phyloP scores from a whole-genome alignment of 2,329 filamentous ascomycete genomes.

The Intubia oerlemansii region DNA sequence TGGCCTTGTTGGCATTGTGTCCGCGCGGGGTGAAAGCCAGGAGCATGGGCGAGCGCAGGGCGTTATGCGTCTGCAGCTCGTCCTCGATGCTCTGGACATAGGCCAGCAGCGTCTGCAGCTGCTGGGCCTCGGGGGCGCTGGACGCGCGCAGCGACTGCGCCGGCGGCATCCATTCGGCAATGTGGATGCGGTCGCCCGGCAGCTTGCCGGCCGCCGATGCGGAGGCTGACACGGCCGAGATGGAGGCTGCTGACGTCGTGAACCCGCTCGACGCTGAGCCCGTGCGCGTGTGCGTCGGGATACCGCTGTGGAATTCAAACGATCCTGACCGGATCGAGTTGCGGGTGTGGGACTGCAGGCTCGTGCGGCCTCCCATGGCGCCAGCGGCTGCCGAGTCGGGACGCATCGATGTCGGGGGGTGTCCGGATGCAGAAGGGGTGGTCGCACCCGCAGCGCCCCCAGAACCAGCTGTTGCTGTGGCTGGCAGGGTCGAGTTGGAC shows the following conservation, averaged over 20 bases:
- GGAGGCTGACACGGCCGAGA: not conserved
- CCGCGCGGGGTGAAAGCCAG: slow-evolving; percentile 76
- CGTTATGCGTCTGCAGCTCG: slow-evolving; percentile 73
- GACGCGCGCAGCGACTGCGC: slow-evolving; percentile 79
- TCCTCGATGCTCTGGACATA: slow-evolving; percentile 77
- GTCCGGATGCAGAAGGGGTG: slow-evolving; percentile 7
- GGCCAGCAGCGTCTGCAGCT: slow-evolving; percentile 48
- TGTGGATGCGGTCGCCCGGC: slow-evolving; percentile 64
- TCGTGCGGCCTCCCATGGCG: no score
- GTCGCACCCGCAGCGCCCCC: slow-evolving; percentile 3
- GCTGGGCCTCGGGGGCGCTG: slow-evolving; percentile 56
- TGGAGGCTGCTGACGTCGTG: slow-evolving; percentile 7
- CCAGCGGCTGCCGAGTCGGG: slow-evolving; percentile 25
- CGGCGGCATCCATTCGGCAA: slow-evolving; percentile 78
- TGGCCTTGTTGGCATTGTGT: slow-evolving; percentile 59
- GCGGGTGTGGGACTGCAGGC: slow-evolving; percentile 10
- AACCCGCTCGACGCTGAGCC: slow-evolving; percentile 21
- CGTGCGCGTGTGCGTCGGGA: slow-evolving; percentile 29
- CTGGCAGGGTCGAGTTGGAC: slow-evolving; percentile 9
- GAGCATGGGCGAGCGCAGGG: slow-evolving; percentile 68
- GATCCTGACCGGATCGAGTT: slow-evolving; percentile 31
- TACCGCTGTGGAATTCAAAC: slow-evolving; percentile 47
- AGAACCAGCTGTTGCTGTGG: not conserved
- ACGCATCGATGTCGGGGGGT: slow-evolving; percentile 15
- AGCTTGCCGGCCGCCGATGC: slow-evolving; percentile 25